phyloP scores from a whole-genome alignment of 31 red algal species.

The Odonthalia washingtoniensis region DNA sequence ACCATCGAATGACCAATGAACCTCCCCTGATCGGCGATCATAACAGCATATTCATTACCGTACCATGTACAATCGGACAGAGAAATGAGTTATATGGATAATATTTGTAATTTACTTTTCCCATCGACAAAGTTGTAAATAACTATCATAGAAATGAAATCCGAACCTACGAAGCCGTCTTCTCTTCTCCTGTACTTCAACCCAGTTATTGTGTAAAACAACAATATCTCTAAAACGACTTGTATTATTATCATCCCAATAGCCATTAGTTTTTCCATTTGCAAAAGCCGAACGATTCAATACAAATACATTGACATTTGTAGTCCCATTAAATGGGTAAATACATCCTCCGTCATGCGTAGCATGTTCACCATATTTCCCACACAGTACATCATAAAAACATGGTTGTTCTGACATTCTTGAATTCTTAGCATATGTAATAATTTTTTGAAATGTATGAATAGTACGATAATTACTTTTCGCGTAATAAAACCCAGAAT shows the following conservation, averaged over 20 bases:
- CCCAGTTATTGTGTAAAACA: constrained; percentile 99
- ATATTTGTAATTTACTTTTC: too few species aligned
- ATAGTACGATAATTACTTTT: constrained; percentile 85
- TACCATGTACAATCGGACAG: too few species aligned
- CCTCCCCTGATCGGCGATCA: too few species aligned
- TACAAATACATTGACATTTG: constrained; percentile 70
- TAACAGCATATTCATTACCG: too few species aligned
- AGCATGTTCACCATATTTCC: constrained; percentile 87
- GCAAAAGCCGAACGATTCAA: constrained; percentile 95
- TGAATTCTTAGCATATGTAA: constrained; percentile 87
- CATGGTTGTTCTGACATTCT: constrained; percentile 98
- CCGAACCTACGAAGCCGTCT: too few species aligned
- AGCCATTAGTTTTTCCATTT: constrained; percentile 95
- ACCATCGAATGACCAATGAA: too few species aligned
- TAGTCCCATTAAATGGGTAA: constrained; percentile 56
- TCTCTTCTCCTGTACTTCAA: too few species aligned
- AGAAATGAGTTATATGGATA: too few species aligned
- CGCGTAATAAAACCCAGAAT: constrained; percentile 96
- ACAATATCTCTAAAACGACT: constrained; percentile 77
- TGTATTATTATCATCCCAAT: constrained; percentile 72
- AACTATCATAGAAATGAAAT: too few species aligned
- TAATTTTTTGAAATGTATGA: constrained; percentile 90
- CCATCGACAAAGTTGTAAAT: too few species aligned
- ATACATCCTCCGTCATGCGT: constrained; percentile 83
- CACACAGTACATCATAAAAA: constrained; percentile 99